Base-by-base conservation (phyloP, 2,329 filamentous ascomycete genomes). In the Paracoccidioides brasiliensis region DNA sequence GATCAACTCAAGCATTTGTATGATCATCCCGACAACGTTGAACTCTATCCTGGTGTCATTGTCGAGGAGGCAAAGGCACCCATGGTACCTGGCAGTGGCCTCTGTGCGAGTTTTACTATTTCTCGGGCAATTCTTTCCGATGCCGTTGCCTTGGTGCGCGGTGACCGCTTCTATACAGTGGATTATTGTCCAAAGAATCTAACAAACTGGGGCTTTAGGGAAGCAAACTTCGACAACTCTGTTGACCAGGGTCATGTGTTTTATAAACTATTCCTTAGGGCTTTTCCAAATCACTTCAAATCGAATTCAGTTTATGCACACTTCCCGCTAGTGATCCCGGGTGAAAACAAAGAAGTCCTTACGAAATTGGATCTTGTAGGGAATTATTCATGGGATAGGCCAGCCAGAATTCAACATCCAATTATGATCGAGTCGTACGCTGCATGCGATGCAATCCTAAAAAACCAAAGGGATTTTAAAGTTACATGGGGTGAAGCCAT, bases 21-120 rank as follows among this genome's bases (percentile, higher is more conserved):
- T 66, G 75, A 77, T n/a, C 75, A 82, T 52, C 81, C 82, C 0
- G 83, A 85, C 60, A 79, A 78, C 64, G 80, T 88, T 12, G 84
- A 88, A 64, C 72, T 87, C 5, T 87, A 87, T 63, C 83, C 84
- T 0, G 84, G 84, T 5, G 69, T 87, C 0, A 77, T 86, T 57
- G 63, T 66, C n/a, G 70, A 72, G 58, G 68, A 72, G 57, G 65
- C 65, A 10, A 72, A 72, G 55, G 58, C 64, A 9, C 61, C 63
- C 3, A 60, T 69, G 61, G 62, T 60, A 28, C 70, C 70, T 10
- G 69, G 70, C 51, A 67, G 64, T 52, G 69, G 69, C 37, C 61
- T 69, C 14, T 69, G 69, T 51, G 65, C 69, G n/a, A 66, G 64
- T 2, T 71, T 65, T 53, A 72, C 72, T 0, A 66, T 72, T 42